Percentiles rank a stretch among this genome's conserved stretches.
These are phyloP conservation scores for Eruca vesicaria DNA, from an alignment of 441 rosid species.

Conservation along the genomic window DNA sequence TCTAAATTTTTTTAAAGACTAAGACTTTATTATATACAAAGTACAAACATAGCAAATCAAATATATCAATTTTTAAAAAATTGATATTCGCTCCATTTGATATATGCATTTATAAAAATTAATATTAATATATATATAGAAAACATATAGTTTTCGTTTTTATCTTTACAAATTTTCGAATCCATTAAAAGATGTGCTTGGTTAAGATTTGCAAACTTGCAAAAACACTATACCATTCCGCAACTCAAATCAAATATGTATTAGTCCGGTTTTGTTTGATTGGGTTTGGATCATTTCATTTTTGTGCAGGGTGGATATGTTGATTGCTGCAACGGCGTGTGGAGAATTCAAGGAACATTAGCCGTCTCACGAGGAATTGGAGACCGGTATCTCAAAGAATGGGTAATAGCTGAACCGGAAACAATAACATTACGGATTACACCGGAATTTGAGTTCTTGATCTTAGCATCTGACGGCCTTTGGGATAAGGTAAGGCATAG, in stretches of 20 bases:
- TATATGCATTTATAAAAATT: too few species aligned
- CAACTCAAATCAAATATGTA: conserved; percentile 7
- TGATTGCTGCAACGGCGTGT: conserved; percentile 63
- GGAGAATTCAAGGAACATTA: conserved; percentile 91
- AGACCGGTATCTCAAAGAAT: conserved; percentile 65
- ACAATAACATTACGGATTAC: conserved; percentile 47
- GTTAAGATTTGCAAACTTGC: background rate
- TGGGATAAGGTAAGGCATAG: conserved; percentile 76
- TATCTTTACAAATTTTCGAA: too few species aligned
- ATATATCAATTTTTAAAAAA: too few species aligned
- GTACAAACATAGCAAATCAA: too few species aligned
- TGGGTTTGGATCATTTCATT: background rate
- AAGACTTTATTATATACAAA: too few species aligned
- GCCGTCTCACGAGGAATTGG: conserved; percentile 93
- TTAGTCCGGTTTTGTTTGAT: conserved; percentile 7
- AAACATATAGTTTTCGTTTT: too few species aligned
- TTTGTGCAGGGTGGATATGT: conserved; percentile 89
- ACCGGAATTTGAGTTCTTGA: conserved; percentile 70
- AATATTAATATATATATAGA: too few species aligned
- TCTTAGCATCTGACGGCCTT: conserved; percentile 89
- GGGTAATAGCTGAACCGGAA: conserved; percentile 91
- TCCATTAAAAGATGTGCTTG: background rate
- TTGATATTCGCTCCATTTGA: too few species aligned
- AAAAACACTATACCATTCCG: background rate
- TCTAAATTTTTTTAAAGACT: too few species aligned